These are phyloP conservation scores for Aspergillus sp. DNA, from an alignment of 2,329 filamentous ascomycete species.

Conservation along the genomic window DNA sequence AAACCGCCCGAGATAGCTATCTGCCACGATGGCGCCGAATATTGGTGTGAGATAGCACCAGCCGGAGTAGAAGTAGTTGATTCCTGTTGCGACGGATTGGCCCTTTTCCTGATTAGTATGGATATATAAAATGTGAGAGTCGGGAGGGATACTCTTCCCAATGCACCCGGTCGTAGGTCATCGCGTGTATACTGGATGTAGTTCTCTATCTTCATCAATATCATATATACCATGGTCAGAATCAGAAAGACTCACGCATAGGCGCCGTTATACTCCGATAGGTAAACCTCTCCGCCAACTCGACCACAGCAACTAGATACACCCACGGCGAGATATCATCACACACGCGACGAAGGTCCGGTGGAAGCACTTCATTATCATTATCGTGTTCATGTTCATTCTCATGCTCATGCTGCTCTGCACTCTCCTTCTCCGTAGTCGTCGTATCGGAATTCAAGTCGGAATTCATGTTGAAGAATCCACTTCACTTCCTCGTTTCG, in stretches of 20 bases:
- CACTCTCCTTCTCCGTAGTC: no score
- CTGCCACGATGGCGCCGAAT: constrained; percentile 46
- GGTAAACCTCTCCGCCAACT: constrained; percentile 5
- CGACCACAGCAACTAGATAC: constrained; percentile 5
- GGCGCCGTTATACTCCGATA: constrained; percentile 2
- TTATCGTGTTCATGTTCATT: no score
- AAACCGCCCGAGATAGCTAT: constrained; percentile 49
- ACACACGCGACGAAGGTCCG: no score
- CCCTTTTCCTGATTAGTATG: background rate
- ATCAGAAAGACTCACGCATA: background rate
- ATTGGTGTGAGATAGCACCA: constrained; percentile 46
- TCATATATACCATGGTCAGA: no score
- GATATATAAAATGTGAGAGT: no score
- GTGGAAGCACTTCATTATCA: no score
- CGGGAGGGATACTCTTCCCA: background rate
- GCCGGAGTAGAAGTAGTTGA: constrained; percentile 27
- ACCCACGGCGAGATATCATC: background rate
- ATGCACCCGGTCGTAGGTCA: constrained; percentile 1
- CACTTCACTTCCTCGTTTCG: no score
- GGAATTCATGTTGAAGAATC: no score
- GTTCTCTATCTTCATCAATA: background rate
- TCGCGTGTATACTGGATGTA: constrained; percentile 1
- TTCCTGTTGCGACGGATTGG: constrained; percentile 2
- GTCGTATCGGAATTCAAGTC: no score
- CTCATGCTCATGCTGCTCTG: no score